A percentile compares a stretch with the other conserved stretches of the same genome.
These are phyloP conservation scores for Bauhinia variegata DNA, from an alignment of 306 rosid species.

Conservation along the genomic window DNA sequence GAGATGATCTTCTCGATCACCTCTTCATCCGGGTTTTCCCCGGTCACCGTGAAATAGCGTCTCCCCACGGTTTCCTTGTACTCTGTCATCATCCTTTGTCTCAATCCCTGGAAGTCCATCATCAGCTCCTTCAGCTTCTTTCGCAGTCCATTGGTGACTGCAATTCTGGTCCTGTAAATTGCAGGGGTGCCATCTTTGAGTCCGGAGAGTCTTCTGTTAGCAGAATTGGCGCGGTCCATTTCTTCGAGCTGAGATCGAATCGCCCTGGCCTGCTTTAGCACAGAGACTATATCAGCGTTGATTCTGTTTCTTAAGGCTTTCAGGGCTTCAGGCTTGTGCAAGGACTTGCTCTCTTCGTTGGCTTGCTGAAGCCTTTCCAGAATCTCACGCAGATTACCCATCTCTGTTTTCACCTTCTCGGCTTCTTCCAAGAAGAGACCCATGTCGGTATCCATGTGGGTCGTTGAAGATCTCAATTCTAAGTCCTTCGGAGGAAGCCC, in stretches of 20 bases:
- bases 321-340: constrained; percentile 66
- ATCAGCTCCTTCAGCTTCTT: constrained; percentile 79
- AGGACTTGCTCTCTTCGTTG: constrained; percentile 72
- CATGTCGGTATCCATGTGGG: constrained; percentile 56
- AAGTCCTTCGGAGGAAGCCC: constrained; percentile 39
- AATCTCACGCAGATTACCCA: constrained; percentile 53
- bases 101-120: constrained; percentile 83
- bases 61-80: constrained; percentile 86
- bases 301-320: constrained; percentile 55
- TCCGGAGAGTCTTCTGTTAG: constrained; percentile 61
- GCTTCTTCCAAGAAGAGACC: constrained; percentile 76
- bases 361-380: constrained; percentile 58
- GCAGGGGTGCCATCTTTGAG: constrained; percentile 64
- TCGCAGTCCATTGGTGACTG: constrained; percentile 73
- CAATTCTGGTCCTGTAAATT: constrained; percentile 68
- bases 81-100: constrained; percentile 83
- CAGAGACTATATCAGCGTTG: constrained; percentile 56
- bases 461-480: constrained; percentile 50
- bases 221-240: constrained; percentile 77
- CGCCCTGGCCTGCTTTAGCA: constrained; percentile 59
- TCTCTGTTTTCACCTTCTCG: constrained; percentile 73
- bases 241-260: constrained; percentile 66
- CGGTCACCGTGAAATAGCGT: constrained; percentile 73
- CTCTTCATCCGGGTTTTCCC: constrained; percentile 75
- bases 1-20: constrained; percentile 82